Base-by-base conservation (phyloP, 2,329 filamentous ascomycete genomes). In the Chrysoporthe deuterocubensis region DNA sequence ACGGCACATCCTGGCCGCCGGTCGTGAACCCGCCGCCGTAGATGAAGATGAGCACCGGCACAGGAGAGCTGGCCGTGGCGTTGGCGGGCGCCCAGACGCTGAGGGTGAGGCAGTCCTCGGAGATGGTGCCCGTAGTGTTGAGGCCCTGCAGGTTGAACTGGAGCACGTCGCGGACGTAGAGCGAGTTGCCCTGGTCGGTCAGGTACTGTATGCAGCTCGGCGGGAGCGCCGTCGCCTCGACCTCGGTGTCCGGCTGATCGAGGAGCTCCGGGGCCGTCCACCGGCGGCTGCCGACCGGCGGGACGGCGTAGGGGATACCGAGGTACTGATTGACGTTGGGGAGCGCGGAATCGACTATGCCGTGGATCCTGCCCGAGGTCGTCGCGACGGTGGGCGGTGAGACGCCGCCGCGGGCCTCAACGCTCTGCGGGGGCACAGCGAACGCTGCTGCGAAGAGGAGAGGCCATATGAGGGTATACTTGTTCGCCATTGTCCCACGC, bases 291-390 rank as follows among this genome's bases (percentile, higher is more conserved):
- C 65, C 69, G 2, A 74, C n/a, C 0, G 76, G 76, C 9, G 76
- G 74, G n/a, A 71, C 56, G 1, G 74, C 75, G 62, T 72, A 77
- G 7, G 75, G 75, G 48, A 77, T 75, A 0, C 74, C 74, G 26
- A 77, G 72, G 62, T 75, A 77, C 63, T 74, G 72, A 26, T 70
- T 70, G 3, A 75, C 74, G 37, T 56, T 59, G 9, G 72, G 68
- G 0, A 68, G 68, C 1, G 59, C 21, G 4, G 26, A 9, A 62
- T 70, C 67, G n/a, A 70, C 42, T 2, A n/a, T 67, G 46, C 73
- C 73, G 37, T 71, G 64, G 44, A 74, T 63, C 43, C 16, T 67
- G n/a, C 65, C 65, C 1, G 65, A 67, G 32, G 32, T 67, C 16
- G 59, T 67, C 21, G 32, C n/a, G 9, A 63, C 43, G 3, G 44